Base-by-base conservation (phyloP, 2,329 filamentous ascomycete genomes). In the Alternaria sp. region DNA sequence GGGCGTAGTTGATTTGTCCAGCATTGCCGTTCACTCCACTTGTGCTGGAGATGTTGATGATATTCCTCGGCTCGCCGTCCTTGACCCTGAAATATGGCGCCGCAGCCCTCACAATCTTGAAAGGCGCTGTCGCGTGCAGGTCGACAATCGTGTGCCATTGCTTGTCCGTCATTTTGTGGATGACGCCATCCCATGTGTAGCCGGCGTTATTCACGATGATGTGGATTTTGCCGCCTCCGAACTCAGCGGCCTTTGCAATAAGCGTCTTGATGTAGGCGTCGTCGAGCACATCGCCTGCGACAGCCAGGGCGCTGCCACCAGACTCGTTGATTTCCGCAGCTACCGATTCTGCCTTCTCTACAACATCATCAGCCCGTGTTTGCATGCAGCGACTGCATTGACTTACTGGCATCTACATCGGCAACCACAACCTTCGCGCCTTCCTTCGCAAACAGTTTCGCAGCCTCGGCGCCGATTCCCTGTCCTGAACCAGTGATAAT, bases 171-270 rank as follows among this genome's bases (percentile, higher is more conserved):
- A 93, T 95, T 86, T 96, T 96, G 85, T 96, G 92, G 70, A 96
- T 93, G 43, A 96, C 93, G 7, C 91, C 94, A 79, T 97, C 94
- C 92, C 93, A 97, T 1, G 94, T 97, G 82, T 93, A 96, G 45
- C 93, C 93, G 1, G 93, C 94, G 78, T 97, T 97, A 82, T 97
- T 96, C 63, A 97, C 92, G 60, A 97, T 90, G 77, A 96, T 91
- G 80, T 97, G 91, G 66, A 97, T 94, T 84, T 96, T 96, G 75
- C 93, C 93, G 68, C 87, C 84, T 62, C 94, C 94, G 76, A 97
- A 96, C 51, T 90, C 90, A 1, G 92, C 93, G 0, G 93, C 87
- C 75, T 89, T 88, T 76, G 89, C 84, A 25, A 97, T 88, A n/a
- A 97, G 87, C 10, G 85, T 82, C 64, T 88, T 85, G 76, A 94